Evolutionary conservation across 148 eudicot species (phyloP).

Genomic region (Cornus controversa): DNA sequence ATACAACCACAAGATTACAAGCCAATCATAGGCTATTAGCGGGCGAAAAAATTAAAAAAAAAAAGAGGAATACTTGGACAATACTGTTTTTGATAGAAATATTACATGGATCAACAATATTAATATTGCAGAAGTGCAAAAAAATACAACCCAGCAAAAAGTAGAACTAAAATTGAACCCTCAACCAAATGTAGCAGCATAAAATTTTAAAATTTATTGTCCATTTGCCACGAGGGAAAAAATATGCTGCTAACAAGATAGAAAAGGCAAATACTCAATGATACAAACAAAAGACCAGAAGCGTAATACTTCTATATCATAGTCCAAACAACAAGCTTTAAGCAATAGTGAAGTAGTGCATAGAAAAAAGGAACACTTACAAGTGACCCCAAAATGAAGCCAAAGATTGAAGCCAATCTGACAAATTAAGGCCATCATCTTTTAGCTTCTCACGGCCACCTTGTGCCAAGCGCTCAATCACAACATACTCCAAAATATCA

Average conservation of each 20-base stretch:
- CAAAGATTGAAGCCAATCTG: conserved; percentile 99
- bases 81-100: not conserved
- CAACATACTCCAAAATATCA: conserved; percentile 95
- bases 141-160: not conserved
- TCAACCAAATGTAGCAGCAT: not conserved
- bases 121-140: not conserved
- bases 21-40: not conserved
- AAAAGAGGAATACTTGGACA: not conserved
- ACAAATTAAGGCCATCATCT: conserved; percentile 95
- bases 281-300: not conserved
- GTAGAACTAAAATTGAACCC: not conserved
- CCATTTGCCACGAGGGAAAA: not conserved
- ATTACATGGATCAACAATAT: not conserved
- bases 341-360: not conserved
- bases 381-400: conserved; percentile 99
- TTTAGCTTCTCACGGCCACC: conserved; percentile 92
- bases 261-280: not conserved
- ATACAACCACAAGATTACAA: not conserved
- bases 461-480: conserved; percentile 90
- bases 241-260: not conserved
- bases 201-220: no score
- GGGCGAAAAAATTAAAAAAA: not conserved
- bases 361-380: conserved; percentile 49
- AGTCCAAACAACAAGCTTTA: not conserved
- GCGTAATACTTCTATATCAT: not conserved